phyloP scores from a whole-genome alignment of 805 yeast species.

The Candida germanica region DNA sequence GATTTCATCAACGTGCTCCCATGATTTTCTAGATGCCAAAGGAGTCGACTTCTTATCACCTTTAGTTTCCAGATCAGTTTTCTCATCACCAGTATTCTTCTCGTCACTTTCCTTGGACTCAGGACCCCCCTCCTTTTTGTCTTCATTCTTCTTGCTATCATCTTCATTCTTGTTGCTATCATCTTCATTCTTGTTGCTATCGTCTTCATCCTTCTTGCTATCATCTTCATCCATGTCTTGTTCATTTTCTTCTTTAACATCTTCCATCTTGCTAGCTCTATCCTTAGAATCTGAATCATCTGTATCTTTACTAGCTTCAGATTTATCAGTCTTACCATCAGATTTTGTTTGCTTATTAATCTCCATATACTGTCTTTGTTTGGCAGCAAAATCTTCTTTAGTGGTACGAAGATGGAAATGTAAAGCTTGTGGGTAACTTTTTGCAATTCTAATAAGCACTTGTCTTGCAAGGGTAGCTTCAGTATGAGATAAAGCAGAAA shows the following conservation, averaged over 20 bases:
- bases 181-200: conserved; percentile 1
- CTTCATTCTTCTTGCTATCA: conserved; percentile 5
- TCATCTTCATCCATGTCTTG: conserved; percentile 6
- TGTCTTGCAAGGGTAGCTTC: conserved; percentile 89
- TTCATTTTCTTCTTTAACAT: conserved; percentile 5
- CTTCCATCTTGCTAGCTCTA: conserved; percentile 7
- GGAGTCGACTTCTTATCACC: conserved; percentile 5
- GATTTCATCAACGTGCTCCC: conserved; percentile 90
- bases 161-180: conserved; percentile 5
- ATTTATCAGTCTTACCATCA: conserved; percentile 3
- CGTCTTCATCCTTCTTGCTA: conserved; percentile 5
- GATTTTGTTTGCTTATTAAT: conserved; percentile 20
- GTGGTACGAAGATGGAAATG: conserved; percentile 96
- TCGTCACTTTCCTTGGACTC: neutral
- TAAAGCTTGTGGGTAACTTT: conserved; percentile 94
- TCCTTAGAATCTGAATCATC: conserved; percentile 1
- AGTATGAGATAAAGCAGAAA: conserved; percentile 84
- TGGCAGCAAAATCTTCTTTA: conserved; percentile 85
- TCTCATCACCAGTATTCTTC: neutral
- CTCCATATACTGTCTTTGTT: conserved; percentile 68
- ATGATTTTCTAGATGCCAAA: conserved; percentile 58
- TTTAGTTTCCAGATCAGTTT: conserved; percentile 2
- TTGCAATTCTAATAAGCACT: conserved; percentile 87
- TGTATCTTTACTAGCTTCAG: conserved; percentile 2
- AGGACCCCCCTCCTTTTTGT: conserved; percentile 1